These are phyloP conservation scores for Suaeda aralocaspica DNA, from an alignment of 148 eudicot genomes.

Conservation along the genomic window DNA sequence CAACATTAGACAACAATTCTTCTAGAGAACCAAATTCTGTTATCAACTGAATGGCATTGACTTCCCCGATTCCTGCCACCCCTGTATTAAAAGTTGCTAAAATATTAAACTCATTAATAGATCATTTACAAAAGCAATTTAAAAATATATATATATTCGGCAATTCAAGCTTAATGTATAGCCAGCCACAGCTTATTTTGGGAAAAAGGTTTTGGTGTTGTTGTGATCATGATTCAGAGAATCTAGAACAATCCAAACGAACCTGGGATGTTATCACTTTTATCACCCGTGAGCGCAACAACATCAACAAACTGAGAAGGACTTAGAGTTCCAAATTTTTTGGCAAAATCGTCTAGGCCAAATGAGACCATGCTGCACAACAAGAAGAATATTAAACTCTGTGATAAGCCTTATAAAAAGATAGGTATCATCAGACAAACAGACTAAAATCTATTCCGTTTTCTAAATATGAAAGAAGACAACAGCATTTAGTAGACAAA, in stretches of 20 bases:
- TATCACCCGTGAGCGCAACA: slow-evolving; percentile 83
- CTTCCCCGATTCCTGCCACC: slow-evolving; percentile 77
- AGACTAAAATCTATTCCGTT: background rate
- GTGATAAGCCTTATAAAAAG: background rate
- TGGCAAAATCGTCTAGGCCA: slow-evolving; percentile 90
- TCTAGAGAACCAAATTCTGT: slow-evolving; percentile 83
- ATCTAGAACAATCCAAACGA: slow-evolving; percentile 11
- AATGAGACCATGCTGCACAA: slow-evolving; percentile 76
- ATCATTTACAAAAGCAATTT: background rate
- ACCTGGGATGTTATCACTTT: slow-evolving; percentile 97
- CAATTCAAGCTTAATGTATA: no score
- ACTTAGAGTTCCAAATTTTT: slow-evolving; percentile 60
- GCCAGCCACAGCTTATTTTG: no score
- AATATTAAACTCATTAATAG: slow-evolving; percentile 4
- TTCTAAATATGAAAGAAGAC: background rate
- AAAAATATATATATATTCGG: no score
- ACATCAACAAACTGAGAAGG: slow-evolving; percentile 97
- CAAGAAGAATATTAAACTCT: background rate
- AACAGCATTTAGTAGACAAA: background rate
- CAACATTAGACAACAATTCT: slow-evolving; percentile 57
- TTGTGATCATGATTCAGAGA: no score
- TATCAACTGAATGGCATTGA: slow-evolving; percentile 78
- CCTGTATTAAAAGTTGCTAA: slow-evolving; percentile 46
- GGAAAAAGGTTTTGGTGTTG: no score
- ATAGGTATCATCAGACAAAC: background rate